These are phyloP conservation scores for Capronia americana DNA, from an alignment of 2,329 filamentous ascomycete species.

Conservation along the genomic window DNA sequence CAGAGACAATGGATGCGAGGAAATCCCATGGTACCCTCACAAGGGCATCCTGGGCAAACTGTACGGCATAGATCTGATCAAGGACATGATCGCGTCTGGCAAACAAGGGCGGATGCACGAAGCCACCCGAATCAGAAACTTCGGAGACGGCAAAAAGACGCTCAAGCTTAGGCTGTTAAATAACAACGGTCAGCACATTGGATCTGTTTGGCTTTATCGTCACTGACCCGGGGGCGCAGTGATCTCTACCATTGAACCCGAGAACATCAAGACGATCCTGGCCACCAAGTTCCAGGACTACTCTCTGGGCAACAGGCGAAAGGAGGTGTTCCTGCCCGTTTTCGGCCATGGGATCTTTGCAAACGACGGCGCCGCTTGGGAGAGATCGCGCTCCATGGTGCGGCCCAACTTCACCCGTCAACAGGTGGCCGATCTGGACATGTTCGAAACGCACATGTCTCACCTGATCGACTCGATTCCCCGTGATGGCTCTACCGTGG, in stretches of 20 bases:
- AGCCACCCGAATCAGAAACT: slow-evolving; percentile 31
- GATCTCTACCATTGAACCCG: slow-evolving; percentile 51
- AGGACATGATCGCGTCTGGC: slow-evolving; percentile 28
- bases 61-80: slow-evolving; percentile 35
- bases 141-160: slow-evolving; percentile 28
- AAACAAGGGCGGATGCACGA: slow-evolving; percentile 35
- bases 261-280: slow-evolving; percentile 59
- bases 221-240: slow-evolving; percentile 14
- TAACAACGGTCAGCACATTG: slow-evolving; percentile 13
- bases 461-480: slow-evolving; percentile 66
- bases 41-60: slow-evolving; percentile 46
- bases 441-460: slow-evolving; percentile 66
- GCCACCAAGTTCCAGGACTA: slow-evolving; percentile 35
- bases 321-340: slow-evolving; percentile 32
- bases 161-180: slow-evolving; percentile 17
- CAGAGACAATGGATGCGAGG: slow-evolving; percentile 54
- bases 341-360: slow-evolving; percentile 52
- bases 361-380: slow-evolving; percentile 57
- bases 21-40: slow-evolving; percentile 56
- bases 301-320: slow-evolving; percentile 56
- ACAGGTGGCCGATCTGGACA: slow-evolving; percentile 61
- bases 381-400: slow-evolving; percentile 50
- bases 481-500: slow-evolving; percentile 59
- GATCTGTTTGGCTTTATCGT: neutral
- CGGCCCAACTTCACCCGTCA: slow-evolving; percentile 61